These are phyloP conservation scores for Ceratocystis variospora DNA, from an alignment of 2,329 filamentous ascomycete genomes.

Conservation along the genomic window DNA sequence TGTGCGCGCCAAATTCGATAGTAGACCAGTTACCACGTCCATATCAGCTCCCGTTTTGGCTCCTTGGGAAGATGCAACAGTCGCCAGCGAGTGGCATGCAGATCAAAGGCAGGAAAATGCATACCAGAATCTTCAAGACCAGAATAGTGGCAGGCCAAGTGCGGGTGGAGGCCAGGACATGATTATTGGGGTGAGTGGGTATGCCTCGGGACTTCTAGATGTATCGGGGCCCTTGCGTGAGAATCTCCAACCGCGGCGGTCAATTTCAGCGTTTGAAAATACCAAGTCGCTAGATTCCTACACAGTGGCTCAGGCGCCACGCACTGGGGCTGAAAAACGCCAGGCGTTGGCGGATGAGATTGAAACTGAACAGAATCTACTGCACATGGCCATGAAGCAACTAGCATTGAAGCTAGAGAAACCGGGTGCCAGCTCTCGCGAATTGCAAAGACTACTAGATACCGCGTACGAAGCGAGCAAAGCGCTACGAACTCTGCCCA, in stretches of 20 bases:
- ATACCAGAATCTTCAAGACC: not conserved
- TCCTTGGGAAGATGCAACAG: conserved; percentile 2
- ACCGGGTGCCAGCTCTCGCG: not conserved
- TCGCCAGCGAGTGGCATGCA: not conserved
- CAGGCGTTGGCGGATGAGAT: conserved; percentile 1
- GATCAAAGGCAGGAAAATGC: not conserved
- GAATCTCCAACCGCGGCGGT: not conserved
- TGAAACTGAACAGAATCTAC: conserved; percentile 8
- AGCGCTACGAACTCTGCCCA: not conserved
- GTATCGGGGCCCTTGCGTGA: not conserved
- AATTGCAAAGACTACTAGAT: not conserved
- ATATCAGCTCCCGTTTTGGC: not conserved
- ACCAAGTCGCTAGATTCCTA: conserved; percentile 9
- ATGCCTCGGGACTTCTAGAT: not conserved
- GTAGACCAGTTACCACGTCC: not conserved
- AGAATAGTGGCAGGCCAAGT: not conserved
- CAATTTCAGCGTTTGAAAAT: conserved; percentile 2
- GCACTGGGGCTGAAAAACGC: not conserved
- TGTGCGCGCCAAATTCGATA: conserved; percentile 15
- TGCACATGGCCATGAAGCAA: conserved; percentile 5
- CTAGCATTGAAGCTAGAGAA: not conserved
- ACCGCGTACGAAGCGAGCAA: not conserved
- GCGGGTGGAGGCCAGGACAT: not conserved
- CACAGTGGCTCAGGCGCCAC: not conserved
- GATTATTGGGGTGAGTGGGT: not conserved